Base-by-base conservation (phyloP, 257 asterid genomes). In the Hygrophila difformis region DNA sequence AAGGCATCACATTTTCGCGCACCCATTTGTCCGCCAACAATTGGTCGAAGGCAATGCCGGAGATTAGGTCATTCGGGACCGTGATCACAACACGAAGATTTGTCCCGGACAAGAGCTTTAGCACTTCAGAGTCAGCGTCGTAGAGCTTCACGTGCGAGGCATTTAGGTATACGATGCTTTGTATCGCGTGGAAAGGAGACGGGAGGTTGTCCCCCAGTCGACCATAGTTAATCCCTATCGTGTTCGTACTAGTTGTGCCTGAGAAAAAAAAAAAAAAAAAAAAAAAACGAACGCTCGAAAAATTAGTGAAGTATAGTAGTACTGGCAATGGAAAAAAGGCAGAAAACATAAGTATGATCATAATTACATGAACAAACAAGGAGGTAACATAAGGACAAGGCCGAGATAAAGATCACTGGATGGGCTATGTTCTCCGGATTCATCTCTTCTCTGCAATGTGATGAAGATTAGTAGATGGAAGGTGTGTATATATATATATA, bases 181-280 rank as follows among this genome's bases (percentile, higher is more conserved):
- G 50, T 53, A 86, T 71, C 0, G 96, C 47, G 43, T 60, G 72
- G 61, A 64, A 60, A 8, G 82, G 71, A 3, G 94, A 61, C 6
- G 86, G 88, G 16, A 86, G 21, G 47, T 76, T 65, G 72, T 55
- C 53, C 22, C 75, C 96, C 2, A 72, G 7, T 13, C 68, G 64
- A 0, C 96, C 93, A 51, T 82, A 86, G 65, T 82, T 79, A 59
- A 86, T 18, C 19, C 96, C 96, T 0, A 71, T 56, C 33, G 55
- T 70, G 46, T 44, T 58, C 35, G 71, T 24, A 1, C 39, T 21
- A 3, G 7, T 47, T 49, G 77, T 84, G 65, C 36, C 82, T 79
- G 72, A 6, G 16, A 28, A 29, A 5, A 63, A 52, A 26, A 26
- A 6, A 63, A 52, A 7, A 28, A 16, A 1, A 17, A 44, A 4